Base-by-base conservation (phyloP, 2,329 filamentous ascomycete species). In the Sporothrix brunneoviolacea region DNA sequence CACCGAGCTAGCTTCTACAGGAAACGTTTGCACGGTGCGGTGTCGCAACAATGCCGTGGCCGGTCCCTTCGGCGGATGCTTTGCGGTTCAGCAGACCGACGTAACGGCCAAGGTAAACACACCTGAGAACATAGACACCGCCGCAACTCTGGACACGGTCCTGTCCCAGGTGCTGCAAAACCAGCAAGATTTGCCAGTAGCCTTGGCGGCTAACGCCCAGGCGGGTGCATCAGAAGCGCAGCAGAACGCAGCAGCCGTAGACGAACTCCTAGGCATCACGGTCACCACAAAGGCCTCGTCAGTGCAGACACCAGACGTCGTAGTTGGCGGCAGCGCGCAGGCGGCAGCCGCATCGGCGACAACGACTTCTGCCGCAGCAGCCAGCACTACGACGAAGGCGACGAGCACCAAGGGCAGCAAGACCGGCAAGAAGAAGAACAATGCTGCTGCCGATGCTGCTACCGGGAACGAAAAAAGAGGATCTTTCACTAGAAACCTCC, bases 21-120 rank as follows among this genome's bases (percentile, higher is more conserved):
- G 80, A 38, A 75, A 79, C 49, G 59, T 80, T 35, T 80, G 77
- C 68, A 81, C 77, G 1, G 69, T 82, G 18, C 73, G 79, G 32
- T 82, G 79, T 68, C 70, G 76, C 18, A 82, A 82, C 67, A 76
- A 73, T 50, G 75, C 77, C 4, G 63, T 73, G 4, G 56, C 56
- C 30, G 56, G 55, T 33, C 56, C 56, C 6, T 82, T 82, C 50
- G 63, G 63, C 18, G 59, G 78, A 45, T 82, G 79, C 64, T 75
- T 82, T 60, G 66, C 77, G 2, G 70, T 81, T 16, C 73, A 80
- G 61, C 79, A 83, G 59, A 65, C 66, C 27, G 77, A 80, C 55
- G 59, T 59, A 12, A 57, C 62, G 0, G 52, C 69, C 40, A 70
- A 62, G 43, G 61, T 60, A 50, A 77, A 77, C 65, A 69, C 64